These are phyloP conservation scores for Cyanodermella asteris DNA, from an alignment of 2,329 filamentous ascomycete genomes.

Conservation along the genomic window DNA sequence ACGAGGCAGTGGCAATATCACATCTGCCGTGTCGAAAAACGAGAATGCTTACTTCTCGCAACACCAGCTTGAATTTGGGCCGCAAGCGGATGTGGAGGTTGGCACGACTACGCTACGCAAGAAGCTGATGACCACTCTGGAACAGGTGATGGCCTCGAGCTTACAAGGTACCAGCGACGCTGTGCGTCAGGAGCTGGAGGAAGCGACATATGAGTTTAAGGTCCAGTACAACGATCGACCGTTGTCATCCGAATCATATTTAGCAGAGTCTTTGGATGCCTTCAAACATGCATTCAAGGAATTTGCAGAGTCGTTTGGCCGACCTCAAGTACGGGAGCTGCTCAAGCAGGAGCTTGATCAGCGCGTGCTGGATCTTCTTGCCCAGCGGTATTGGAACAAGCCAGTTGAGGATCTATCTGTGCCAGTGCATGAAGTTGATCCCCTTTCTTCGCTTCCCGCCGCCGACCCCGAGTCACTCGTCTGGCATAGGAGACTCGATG, in stretches of 20 bases:
- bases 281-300: constrained; percentile 98
- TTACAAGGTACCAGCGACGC: constrained; percentile 76
- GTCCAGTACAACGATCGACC: constrained; percentile 97
- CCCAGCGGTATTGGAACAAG: constrained; percentile 92
- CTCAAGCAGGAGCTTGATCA: constrained; percentile 87
- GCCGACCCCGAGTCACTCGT: constrained; percentile 68
- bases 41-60: constrained; percentile 71
- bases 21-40: constrained; percentile 63
- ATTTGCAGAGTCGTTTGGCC: constrained; percentile 74
- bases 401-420: constrained; percentile 65
- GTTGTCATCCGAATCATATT: constrained; percentile 83
- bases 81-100: constrained; percentile 48
- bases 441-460: constrained; percentile 57
- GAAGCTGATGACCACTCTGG: constrained; percentile 90
- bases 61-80: constrained; percentile 60
- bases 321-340: constrained; percentile 69
- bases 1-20: constrained; percentile 58
- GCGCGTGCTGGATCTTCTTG: constrained; percentile 77
- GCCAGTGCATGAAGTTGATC: constrained; percentile 44
- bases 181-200: constrained; percentile 84
- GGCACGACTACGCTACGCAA: constrained; percentile 75
- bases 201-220: constrained; percentile 96
- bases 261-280: constrained; percentile 80
- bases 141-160: constrained; percentile 90
- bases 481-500: constrained; percentile 87